These are phyloP conservation scores for Paraglomus brasilianum DNA, from an alignment of 192 early-diverging fungal genomes.

Conservation along the genomic window DNA sequence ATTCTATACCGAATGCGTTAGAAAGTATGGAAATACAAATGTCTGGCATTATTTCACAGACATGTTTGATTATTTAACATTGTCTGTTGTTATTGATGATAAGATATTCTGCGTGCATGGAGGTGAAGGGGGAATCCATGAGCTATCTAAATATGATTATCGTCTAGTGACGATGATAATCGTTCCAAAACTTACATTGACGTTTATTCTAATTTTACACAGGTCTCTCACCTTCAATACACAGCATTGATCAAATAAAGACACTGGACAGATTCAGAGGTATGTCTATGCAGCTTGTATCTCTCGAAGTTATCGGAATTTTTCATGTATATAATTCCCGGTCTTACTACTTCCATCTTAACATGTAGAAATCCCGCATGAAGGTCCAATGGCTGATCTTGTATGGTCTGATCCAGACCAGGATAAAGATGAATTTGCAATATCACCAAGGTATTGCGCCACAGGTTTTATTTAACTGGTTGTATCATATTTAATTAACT, in stretches of 20 bases:
- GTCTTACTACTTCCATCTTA: neutral
- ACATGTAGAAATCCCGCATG: slow-evolving; percentile 82
- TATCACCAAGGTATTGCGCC: slow-evolving; percentile 62
- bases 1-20: slow-evolving; percentile 89
- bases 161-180: neutral
- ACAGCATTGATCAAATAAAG: slow-evolving; percentile 84
- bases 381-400: slow-evolving; percentile 93
- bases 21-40: slow-evolving; percentile 77
- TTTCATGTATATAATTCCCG: neutral
- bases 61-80: slow-evolving; percentile 88
- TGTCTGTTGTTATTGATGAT: slow-evolving; percentile 86
- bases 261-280: slow-evolving; percentile 83
- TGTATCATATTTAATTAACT: neutral
- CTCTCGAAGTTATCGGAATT: neutral
- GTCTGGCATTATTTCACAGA: slow-evolving; percentile 95
- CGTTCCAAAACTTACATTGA: neutral
- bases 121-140: slow-evolving; percentile 45
- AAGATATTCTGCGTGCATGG: slow-evolving; percentile 95
- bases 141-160: neutral
- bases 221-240: slow-evolving; percentile 79
- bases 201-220: neutral
- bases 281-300: slow-evolving; percentile 25
- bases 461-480: slow-evolving; percentile 15
- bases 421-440: slow-evolving; percentile 71
- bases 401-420: slow-evolving; percentile 89